Evolutionary conservation across 2,329 filamentous ascomycete genomes (phyloP), one percentile per base, ranked within the genome.

Genomic region (Chrysoporthe austroafricana): DNA sequence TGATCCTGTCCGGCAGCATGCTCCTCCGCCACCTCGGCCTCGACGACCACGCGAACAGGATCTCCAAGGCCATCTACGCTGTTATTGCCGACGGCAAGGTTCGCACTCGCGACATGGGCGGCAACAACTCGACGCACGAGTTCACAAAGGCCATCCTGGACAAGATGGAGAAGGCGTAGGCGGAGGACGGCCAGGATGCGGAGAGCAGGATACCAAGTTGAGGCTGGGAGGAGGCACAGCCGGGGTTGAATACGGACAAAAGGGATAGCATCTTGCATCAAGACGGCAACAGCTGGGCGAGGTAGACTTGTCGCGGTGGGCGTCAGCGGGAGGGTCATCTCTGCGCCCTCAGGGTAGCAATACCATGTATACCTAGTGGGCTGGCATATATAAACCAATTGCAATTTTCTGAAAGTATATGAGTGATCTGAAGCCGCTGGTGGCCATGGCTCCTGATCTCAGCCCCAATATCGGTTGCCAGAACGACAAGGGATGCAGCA

Each of bases 11-110:
- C 69, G 94, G 94, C 73, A 92, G 93, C 79, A 99, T 99, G 96
- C 91, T 99, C 76, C 88, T 99, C 80, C 91, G 96, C 79, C 96
- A 99, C 84, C 88, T 99, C 73, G 96, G 96, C 74, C 91, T 99
- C 63, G 95, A 99, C 78, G 94, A 98, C 81, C 96, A 99, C 81
- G 96, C 96, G 77, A 97, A 97, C 89, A 91, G 96, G 79, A 97
- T 98, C 83, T 96, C 93, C 80, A 95, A 95, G 86, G 91, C 91
- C 73, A 84, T 90, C 74, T 90, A 90, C 77, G 85, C 84, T 72
- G 88, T 90, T 63, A 98, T 99, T 79, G 90, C 91, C 74, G 93
- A 97, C 78, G 94, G 93, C 79, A 90, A 93, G 83, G 86, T 89
- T 77, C 91, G 94, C 80, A 99, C 96, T 72, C 91, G 91, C 76